Base-by-base conservation (phyloP, 2,329 filamentous ascomycete genomes). In the Hortaea sp. region DNA sequence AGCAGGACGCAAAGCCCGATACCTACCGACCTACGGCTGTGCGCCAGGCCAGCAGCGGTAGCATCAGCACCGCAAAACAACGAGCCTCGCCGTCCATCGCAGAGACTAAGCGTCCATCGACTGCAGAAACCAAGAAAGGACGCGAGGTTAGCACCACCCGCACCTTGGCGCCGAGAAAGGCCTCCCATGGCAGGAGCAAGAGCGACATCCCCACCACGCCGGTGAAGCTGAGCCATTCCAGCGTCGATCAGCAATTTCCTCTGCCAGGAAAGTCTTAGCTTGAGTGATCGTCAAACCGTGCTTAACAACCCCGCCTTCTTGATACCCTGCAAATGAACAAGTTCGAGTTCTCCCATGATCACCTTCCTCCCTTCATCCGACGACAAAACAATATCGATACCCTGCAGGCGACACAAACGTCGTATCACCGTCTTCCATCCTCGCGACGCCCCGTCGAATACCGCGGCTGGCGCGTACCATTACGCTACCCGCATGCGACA, bases 11-110 rank as follows among this genome's bases (percentile, higher is more conserved):
- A 7, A 51, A 52, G 43, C 54, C 57, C 12, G 46, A 45, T 40
- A 57, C 55, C 1, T 58, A 59, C 43, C 43, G 52, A 9, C 55
- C 57, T 12, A 49, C 49, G 12, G 57, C 54, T 27, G 44, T 12
- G 34, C 40, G 39, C 6, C 5, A 13, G 6, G 9, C 28, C 40
- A 31, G 12, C 39, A 46, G 39, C 28, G 40, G 31, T 40, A 39
- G 20, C 27, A 20, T 43, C 31, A 38, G 13, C 27, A 38, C 39
- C 4, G 39, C 40, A 4, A 44, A n/a, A 35, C 32, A 35, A 20
- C 44, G 39, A 29, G 45, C 39, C 44, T 20, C 39, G 30, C 27
- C 29, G 11, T 20, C 12, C 7, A 31, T 31, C 29, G n/a, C 28
- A 34, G 47, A 46, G 7, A 28, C 20, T 4, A 43, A 46, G 40